Percentiles rank a stretch among this genome's conserved stretches.
phyloP scores from a whole-genome alignment of 2,329 filamentous ascomycete species.

The Hypomyces perniciosus region DNA sequence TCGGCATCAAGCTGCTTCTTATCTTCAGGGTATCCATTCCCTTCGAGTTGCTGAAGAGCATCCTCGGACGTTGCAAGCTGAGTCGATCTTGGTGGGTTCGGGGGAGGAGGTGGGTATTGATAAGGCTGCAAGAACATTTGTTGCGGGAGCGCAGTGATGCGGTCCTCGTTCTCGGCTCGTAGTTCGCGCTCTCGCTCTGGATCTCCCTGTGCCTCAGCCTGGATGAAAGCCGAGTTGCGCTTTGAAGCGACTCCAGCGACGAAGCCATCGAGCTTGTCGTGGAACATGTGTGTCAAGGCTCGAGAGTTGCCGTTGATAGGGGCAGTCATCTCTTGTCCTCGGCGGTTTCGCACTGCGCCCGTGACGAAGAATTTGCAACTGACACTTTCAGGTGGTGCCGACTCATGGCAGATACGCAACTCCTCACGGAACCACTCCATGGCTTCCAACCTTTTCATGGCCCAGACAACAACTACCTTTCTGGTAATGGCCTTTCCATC shows the following conservation, averaged over 20 bases:
- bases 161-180: constrained; percentile 76
- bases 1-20: constrained; percentile 26
- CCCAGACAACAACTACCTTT: constrained; percentile 89
- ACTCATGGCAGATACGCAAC: constrained; percentile 82
- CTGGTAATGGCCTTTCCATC: constrained; percentile 91
- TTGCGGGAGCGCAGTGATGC: constrained; percentile 72
- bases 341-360: constrained; percentile 44
- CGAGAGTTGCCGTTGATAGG: constrained; percentile 36
- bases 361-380: constrained; percentile 96
- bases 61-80: constrained; percentile 34
- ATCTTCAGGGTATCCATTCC: constrained; percentile 36
- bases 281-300: constrained; percentile 68
- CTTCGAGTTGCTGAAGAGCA: constrained; percentile 27
- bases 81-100: constrained; percentile 23
- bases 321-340: constrained; percentile 37
- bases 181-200: constrained; percentile 73
- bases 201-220: constrained; percentile 74
- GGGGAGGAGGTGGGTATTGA: constrained; percentile 25
- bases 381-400: constrained; percentile 79
- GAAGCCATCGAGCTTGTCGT: constrained; percentile 82
- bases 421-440: constrained; percentile 99
- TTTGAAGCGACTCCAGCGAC: constrained; percentile 83
- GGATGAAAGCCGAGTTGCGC: constrained; percentile 76
- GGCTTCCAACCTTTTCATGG: constrained; percentile 80
- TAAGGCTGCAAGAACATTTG: constrained; percentile 57